A percentile compares a stretch with the other conserved stretches of the same genome.
phyloP scores from a whole-genome alignment of 441 rosid species.

The Gossypium schwendimanii region DNA sequence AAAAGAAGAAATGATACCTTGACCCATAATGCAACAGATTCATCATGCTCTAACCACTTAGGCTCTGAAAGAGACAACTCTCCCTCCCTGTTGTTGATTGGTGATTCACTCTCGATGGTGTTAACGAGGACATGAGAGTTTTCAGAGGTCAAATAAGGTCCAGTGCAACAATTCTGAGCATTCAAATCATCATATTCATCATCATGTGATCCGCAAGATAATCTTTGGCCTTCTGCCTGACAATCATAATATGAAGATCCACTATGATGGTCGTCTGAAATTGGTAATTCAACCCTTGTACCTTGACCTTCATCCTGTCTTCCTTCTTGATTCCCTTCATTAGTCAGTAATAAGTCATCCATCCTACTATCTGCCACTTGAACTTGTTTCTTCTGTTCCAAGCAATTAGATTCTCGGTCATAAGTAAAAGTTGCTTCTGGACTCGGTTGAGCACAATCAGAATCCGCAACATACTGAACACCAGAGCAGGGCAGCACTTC shows the following conservation, averaged over 20 bases:
- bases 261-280: conserved; percentile 26
- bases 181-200: conserved; percentile 42
- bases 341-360: conserved; percentile 28
- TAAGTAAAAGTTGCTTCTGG: not conserved
- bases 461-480: conserved; percentile 41
- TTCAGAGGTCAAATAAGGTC: conserved; percentile 39
- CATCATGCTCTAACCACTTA: conserved; percentile 73
- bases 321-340: conserved; percentile 28
- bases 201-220: conserved; percentile 42
- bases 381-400: conserved; percentile 33
- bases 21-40: conserved; percentile 92
- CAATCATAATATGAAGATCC: conserved; percentile 23
- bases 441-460: conserved; percentile 36
- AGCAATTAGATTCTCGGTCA: conserved; percentile 29
- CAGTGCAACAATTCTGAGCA: conserved; percentile 32
- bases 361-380: conserved; percentile 30
- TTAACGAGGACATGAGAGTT: conserved; percentile 38
- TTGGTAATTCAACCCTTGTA: conserved; percentile 26
- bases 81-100: conserved; percentile 43
- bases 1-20: conserved; percentile 50
- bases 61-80: conserved; percentile 57
- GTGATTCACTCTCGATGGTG: conserved; percentile 42
- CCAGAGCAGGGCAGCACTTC: conserved; percentile 53
- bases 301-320: conserved; percentile 29
- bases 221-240: conserved; percentile 39